phyloP scores from a whole-genome alignment of 768 basidiomycete genomes.

The Heimioporus sp. region DNA sequence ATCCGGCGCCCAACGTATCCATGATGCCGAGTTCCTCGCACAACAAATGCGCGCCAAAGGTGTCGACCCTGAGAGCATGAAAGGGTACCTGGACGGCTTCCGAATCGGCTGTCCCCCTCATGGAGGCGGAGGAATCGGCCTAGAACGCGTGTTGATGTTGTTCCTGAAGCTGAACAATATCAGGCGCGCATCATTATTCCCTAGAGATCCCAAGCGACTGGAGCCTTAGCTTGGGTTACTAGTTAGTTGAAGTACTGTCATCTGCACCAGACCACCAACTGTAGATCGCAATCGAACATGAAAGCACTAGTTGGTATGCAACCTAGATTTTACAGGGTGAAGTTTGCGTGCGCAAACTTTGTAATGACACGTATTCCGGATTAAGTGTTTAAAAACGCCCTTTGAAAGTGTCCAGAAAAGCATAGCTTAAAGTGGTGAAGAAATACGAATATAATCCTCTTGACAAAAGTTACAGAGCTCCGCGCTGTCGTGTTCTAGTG shows the following conservation, averaged over 20 bases:
- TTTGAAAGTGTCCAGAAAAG: conserved; percentile 23
- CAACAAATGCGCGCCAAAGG: conserved; percentile 86
- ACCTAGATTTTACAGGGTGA: conserved; percentile 20
- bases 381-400: conserved; percentile 19
- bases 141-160: conserved; percentile 95
- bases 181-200: conserved; percentile 89
- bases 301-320: conserved; percentile 4
- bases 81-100: conserved; percentile 92
- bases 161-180: conserved; percentile 98
- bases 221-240: conserved; percentile 56
- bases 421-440: conserved; percentile 15
- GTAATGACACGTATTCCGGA: conserved; percentile 20
- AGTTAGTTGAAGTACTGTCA: too few relatives aligned
- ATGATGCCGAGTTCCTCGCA: conserved; percentile 78
- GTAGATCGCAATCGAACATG: neutral
- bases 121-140: conserved; percentile 93
- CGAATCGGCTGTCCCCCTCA: conserved; percentile 93
- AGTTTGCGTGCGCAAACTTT: conserved; percentile 14
- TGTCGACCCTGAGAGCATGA: conserved; percentile 90
- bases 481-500: conserved; percentile 13
- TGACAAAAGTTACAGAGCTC: conserved; percentile 18
- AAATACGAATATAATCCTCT: conserved; percentile 21
- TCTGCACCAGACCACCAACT: too few relatives aligned
- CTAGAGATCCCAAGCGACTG: conserved; percentile 92
- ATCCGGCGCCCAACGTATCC: conserved; percentile 96